Percentiles rank a stretch among this genome's conserved stretches.
These are phyloP conservation scores for Candida sithepensis DNA, from an alignment of 805 yeast species.

Conservation along the genomic window DNA sequence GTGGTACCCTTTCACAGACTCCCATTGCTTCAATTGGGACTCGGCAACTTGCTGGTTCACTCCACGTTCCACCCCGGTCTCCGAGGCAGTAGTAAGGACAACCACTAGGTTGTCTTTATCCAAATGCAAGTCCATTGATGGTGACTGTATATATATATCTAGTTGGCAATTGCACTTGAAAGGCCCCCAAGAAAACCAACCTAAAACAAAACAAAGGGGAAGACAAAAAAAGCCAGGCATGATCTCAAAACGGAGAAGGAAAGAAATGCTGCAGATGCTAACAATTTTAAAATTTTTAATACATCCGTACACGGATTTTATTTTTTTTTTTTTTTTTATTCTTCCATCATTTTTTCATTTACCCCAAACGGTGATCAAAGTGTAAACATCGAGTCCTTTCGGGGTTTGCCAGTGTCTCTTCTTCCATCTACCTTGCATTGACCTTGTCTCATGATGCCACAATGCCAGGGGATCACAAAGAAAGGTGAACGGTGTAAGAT, in stretches of 20 bases:
- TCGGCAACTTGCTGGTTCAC: conserved; percentile 63
- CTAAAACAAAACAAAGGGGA: no score
- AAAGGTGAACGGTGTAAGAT: conserved; percentile 40
- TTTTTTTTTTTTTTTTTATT: no score
- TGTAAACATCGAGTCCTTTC: no score
- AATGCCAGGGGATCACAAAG: conserved; percentile 40
- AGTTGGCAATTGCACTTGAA: background rate
- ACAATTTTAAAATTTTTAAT: no score
- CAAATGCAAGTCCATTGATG: conserved; percentile 23
- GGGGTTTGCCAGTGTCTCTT: background rate
- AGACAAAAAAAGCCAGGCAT: background rate
- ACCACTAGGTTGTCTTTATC: conserved; percentile 28
- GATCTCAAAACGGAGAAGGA: background rate
- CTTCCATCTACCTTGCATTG: background rate
- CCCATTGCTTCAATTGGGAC: conserved; percentile 67
- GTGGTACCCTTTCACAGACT: conserved; percentile 40
- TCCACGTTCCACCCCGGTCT: conserved; percentile 47
- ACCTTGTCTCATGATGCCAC: conserved; percentile 21
- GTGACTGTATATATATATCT: background rate
- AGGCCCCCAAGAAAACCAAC: background rate
- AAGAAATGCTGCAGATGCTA: no score
- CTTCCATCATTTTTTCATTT: background rate
- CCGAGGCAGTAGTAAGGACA: conserved; percentile 47
- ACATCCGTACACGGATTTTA: background rate
- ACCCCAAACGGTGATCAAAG: no score